Percentiles rank a stretch among this genome's conserved stretches.
Conservation (phyloP, 2,329 filamentous ascomycete species). For the Alternaria atra region DNA sequence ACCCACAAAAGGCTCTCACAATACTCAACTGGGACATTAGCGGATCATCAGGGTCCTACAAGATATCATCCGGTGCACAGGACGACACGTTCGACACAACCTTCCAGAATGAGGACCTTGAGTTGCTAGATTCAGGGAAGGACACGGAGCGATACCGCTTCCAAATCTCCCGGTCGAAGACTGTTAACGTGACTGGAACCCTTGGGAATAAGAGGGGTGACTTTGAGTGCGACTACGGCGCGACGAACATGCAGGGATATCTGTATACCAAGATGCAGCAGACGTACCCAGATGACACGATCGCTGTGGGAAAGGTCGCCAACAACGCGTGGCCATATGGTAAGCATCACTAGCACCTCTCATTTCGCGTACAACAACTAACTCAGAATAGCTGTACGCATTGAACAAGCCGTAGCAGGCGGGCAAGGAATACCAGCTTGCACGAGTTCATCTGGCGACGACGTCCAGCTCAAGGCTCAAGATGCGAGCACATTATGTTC, state of each 20-base stretch:
- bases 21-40: slow-evolving; percentile 71
- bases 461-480: slow-evolving; percentile 49
- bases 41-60: slow-evolving; percentile 53
- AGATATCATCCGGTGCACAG: slow-evolving; percentile 62
- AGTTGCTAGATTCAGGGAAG: slow-evolving; percentile 58
- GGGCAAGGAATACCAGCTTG: slow-evolving; percentile 65
- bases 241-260: slow-evolving; percentile 64
- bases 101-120: slow-evolving; percentile 64
- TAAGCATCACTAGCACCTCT: slow-evolving; percentile 18
- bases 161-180: slow-evolving; percentile 62
- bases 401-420: slow-evolving; percentile 62
- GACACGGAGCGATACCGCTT: slow-evolving; percentile 67
- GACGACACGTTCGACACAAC: slow-evolving; percentile 65
- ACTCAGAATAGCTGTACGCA: slow-evolving; percentile 58
- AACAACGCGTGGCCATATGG: slow-evolving; percentile 49
- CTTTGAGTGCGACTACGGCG: slow-evolving; percentile 67
- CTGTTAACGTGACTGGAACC: slow-evolving; percentile 59
- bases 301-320: slow-evolving; percentile 37
- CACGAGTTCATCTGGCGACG: slow-evolving; percentile 52
- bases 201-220: slow-evolving; percentile 57
- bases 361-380: slow-evolving; percentile 6
- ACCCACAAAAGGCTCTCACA: slow-evolving; percentile 54
- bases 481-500: slow-evolving; percentile 51
- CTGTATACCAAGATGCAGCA: slow-evolving; percentile 67
- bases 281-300: slow-evolving; percentile 48